Conservation (phyloP, 768 basidiomycete species). For the Tubosaeta brunneosetosa region DNA sequence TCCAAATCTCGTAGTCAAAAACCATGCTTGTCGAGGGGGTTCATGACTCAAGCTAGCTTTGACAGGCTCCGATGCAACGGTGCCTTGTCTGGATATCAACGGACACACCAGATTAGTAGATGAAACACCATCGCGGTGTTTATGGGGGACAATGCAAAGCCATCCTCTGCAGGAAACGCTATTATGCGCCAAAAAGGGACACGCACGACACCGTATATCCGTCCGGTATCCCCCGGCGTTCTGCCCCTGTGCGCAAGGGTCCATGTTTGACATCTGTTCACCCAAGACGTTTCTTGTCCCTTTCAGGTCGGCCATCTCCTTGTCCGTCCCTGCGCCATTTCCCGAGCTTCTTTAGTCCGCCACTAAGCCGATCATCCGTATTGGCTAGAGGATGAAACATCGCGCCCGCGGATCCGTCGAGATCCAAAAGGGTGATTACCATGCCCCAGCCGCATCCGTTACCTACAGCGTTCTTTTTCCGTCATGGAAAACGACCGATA, state of each 20-base stretch:
- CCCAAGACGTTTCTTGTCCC: slow-evolving; percentile 8
- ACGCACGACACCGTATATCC: background rate
- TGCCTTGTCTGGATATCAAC: slow-evolving; percentile 4
- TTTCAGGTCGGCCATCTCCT: slow-evolving; percentile 10
- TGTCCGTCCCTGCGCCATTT: slow-evolving; percentile 13
- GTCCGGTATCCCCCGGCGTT: slow-evolving; percentile 20
- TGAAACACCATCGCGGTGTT: slow-evolving; percentile 13
- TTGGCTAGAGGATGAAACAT: slow-evolving; percentile 13
- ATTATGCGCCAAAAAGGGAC: background rate
- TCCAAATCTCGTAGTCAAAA: slow-evolving; percentile 20
- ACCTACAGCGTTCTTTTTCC: slow-evolving; percentile 12
- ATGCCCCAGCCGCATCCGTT: slow-evolving; percentile 14
- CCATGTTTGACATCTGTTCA: slow-evolving; percentile 3
- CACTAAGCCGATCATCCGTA: slow-evolving; percentile 20
- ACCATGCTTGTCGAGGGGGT: slow-evolving; percentile 21
- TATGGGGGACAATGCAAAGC: slow-evolving; percentile 1
- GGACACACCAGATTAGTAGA: slow-evolving; percentile 11
- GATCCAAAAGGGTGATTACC: slow-evolving; percentile 14
- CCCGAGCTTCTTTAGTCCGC: slow-evolving; percentile 21
- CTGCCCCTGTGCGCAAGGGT: slow-evolving; percentile 6
- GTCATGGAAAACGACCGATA: slow-evolving; percentile 10
- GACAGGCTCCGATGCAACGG: slow-evolving; percentile 3
- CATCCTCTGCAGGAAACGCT: background rate
- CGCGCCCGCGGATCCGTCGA: slow-evolving; percentile 25
- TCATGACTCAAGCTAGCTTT: slow-evolving; percentile 1